phyloP scores from a whole-genome alignment of 345 rosid species.

The Brassica cretica region DNA sequence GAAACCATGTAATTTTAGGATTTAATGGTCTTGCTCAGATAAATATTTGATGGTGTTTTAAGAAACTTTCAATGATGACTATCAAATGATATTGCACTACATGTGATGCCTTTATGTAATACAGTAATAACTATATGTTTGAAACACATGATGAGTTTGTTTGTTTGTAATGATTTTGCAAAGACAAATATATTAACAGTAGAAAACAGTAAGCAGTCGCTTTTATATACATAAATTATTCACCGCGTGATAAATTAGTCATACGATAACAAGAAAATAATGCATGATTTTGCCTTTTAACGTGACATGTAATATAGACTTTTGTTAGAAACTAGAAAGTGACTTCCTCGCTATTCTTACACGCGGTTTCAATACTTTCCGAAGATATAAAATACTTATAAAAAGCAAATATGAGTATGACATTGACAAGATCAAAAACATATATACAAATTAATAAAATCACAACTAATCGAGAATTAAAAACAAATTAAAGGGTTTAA shows the following conservation, averaged over 20 bases:
- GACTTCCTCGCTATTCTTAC: conserved; percentile 39
- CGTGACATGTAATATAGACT: conserved; percentile 38
- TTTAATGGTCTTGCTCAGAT: neutral
- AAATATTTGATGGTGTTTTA: neutral
- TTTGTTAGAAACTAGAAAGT: conserved; percentile 36
- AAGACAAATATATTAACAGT: conserved; percentile 19
- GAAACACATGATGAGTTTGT: neutral
- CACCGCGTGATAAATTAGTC: conserved; percentile 20
- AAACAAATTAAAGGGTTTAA: neutral
- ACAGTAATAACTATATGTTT: neutral
- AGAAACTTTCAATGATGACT: neutral
- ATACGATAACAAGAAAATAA: conserved; percentile 20
- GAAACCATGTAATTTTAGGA: neutral
- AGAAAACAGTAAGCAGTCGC: conserved; percentile 22
- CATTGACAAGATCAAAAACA: conserved; percentile 12
- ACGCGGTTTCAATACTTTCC: conserved; percentile 43
- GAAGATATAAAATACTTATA: neutral
- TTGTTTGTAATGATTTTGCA: conserved; percentile 18
- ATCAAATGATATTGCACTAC: neutral
- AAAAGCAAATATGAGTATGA: neutral
- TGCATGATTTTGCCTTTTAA: conserved; percentile 31
- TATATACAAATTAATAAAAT: neutral
- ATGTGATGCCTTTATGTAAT: neutral
- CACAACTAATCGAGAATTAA: neutral
- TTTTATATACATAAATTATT: conserved; percentile 7